Conservation (phyloP, 768 basidiomycete genomes). For the Baorangia bicolor region DNA sequence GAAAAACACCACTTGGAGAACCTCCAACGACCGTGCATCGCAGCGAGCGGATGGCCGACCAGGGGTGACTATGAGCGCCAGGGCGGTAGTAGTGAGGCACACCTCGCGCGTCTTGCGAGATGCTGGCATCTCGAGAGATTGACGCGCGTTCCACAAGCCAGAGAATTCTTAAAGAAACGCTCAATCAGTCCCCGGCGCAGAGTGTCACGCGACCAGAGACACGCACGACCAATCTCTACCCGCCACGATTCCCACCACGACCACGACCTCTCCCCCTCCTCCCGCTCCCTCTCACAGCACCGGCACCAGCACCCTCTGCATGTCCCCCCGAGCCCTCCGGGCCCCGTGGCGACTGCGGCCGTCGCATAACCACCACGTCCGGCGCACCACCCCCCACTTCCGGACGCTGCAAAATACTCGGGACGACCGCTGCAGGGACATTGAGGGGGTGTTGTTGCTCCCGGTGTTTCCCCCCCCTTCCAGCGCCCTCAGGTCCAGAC, state of each 20-base stretch:
- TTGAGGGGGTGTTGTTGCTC: slow-evolving; percentile 3
- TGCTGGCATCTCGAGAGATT: background rate
- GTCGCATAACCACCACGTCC: slow-evolving; percentile 10
- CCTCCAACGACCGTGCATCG: background rate
- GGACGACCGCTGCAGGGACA: background rate
- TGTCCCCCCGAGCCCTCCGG: slow-evolving; percentile 1
- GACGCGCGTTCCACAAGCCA: background rate
- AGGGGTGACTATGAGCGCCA: background rate
- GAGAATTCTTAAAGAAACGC: background rate
- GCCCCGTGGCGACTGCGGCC: slow-evolving; percentile 10
- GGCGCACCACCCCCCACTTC: slow-evolving; percentile 9
- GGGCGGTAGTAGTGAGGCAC: background rate
- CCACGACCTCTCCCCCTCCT: slow-evolving; percentile 33
- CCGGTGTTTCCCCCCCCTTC: slow-evolving; percentile 15
- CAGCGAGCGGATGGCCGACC: background rate
- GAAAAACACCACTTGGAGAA: background rate
- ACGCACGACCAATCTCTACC: slow-evolving; percentile 10
- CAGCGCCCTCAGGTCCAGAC: background rate
- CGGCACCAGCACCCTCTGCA: slow-evolving; percentile 1
- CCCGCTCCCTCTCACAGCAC: slow-evolving; percentile 19
- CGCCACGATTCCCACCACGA: slow-evolving; percentile 32
- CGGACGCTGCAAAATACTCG: slow-evolving; percentile 28
- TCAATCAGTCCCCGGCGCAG: background rate
- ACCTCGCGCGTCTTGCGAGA: background rate
- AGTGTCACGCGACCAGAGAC: background rate